Evolutionary conservation across 805 yeast genomes (phyloP).

Genomic region (Candida orba): DNA sequence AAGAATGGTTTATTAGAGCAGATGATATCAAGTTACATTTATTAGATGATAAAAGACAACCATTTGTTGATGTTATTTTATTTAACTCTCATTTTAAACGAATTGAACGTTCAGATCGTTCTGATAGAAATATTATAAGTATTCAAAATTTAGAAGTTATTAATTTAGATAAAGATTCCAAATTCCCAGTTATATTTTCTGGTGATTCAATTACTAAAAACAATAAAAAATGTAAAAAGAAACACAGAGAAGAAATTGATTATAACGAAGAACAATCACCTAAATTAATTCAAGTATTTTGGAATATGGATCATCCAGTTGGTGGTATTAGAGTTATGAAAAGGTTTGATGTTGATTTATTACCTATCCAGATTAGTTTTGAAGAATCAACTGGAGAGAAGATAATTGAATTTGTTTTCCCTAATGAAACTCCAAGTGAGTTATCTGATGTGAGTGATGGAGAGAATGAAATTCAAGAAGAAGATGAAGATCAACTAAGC

Average conservation of each 20-base stretch:
- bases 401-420: conserved; percentile 65
- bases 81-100: conserved; percentile 56
- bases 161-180: conserved; percentile 48
- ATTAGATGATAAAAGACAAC: conserved; percentile 48
- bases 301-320: conserved; percentile 81
- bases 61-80: conserved; percentile 65
- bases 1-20: conserved; percentile 59
- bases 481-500: too few relatives aligned
- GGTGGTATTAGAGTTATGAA: conserved; percentile 87
- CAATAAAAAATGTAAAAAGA: background rate
- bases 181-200: conserved; percentile 66
- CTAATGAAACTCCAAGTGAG: conserved; percentile 28
- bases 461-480: conserved; percentile 6
- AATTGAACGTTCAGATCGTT: conserved; percentile 56
- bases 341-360: conserved; percentile 48
- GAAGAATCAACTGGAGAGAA: conserved; percentile 65
- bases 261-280: conserved; percentile 12
- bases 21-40: conserved; percentile 69
- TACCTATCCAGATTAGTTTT: conserved; percentile 64
- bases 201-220: conserved; percentile 30
- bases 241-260: conserved; percentile 3
- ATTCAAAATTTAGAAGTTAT: conserved; percentile 62
- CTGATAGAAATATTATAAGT: conserved; percentile 53
- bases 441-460: conserved; percentile 3
- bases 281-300: conserved; percentile 40